Evolutionary conservation across 441 rosid genomes (phyloP).

Genomic region (Corymbia citriodora): DNA sequence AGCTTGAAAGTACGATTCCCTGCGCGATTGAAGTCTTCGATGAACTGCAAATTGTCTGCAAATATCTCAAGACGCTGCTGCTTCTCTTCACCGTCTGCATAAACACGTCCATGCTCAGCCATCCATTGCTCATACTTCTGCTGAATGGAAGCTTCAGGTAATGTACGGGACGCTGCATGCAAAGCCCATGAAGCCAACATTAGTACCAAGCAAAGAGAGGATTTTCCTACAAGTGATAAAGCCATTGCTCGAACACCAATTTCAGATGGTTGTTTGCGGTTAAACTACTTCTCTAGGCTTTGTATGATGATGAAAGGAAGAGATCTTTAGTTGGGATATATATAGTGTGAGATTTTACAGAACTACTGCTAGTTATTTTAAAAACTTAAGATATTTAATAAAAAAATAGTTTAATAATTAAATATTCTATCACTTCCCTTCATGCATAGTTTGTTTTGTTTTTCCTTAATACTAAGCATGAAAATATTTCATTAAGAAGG

Average conservation of each 20-base stretch:
- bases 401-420: too few relatives aligned
- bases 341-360: not conserved
- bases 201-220: not conserved
- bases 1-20: not conserved
- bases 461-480: not conserved
- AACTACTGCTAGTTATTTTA: too few relatives aligned
- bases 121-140: not conserved
- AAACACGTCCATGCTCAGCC: not conserved
- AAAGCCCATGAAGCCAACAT: not conserved
- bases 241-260: not conserved
- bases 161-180: not conserved
- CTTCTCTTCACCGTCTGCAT: not conserved
- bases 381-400: too few relatives aligned
- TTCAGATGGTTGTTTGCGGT: not conserved
- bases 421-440: not conserved
- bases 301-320: not conserved
- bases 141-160: not conserved
- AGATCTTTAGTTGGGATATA: not conserved
- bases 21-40: not conserved
- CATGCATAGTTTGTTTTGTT: not conserved
- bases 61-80: not conserved
- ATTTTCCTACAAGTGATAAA: not conserved
- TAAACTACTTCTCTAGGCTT: not conserved
- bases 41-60: not conserved
- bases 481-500: not conserved